Conservation (phyloP, 164 flowering plant genomes). For the Nelumbo lutea region DNA sequence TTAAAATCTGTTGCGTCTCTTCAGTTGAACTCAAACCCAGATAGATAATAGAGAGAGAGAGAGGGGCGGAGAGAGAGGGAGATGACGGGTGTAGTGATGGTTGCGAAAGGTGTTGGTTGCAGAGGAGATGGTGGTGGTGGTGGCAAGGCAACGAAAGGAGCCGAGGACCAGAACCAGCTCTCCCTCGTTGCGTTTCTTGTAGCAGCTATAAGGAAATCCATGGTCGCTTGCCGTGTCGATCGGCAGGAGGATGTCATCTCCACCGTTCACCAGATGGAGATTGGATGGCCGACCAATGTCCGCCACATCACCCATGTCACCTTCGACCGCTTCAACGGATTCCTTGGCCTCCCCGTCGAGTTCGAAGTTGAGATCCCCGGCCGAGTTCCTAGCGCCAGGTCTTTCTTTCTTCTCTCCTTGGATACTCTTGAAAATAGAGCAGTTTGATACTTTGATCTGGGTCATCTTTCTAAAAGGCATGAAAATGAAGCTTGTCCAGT, state of each 20-base stretch:
- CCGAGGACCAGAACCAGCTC: conserved; percentile 50
- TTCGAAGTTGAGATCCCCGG: conserved; percentile 78
- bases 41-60: conserved; percentile 7
- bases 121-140: conserved; percentile 33
- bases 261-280: conserved; percentile 64
- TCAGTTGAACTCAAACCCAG: conserved; percentile 6
- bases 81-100: conserved; percentile 71
- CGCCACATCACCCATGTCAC: conserved; percentile 89
- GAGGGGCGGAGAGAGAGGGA: conserved; percentile 23
- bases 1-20: neutral
- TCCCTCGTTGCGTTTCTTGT: conserved; percentile 54
- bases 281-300: conserved; percentile 95
- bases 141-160: conserved; percentile 23
- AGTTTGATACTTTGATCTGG: conserved; percentile 15
- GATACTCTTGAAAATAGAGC: conserved; percentile 6
- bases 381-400: conserved; percentile 94
- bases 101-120: conserved; percentile 55
- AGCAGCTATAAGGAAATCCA: conserved; percentile 74
- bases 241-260: conserved; percentile 45
- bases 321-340: conserved; percentile 90
- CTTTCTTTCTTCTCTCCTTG: neutral
- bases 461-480: conserved; percentile 8
- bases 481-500: neutral
- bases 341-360: conserved; percentile 93
- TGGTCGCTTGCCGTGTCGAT: conserved; percentile 80